phyloP scores from a whole-genome alignment of 345 rosid species.

The Aethionema arabicum region DNA sequence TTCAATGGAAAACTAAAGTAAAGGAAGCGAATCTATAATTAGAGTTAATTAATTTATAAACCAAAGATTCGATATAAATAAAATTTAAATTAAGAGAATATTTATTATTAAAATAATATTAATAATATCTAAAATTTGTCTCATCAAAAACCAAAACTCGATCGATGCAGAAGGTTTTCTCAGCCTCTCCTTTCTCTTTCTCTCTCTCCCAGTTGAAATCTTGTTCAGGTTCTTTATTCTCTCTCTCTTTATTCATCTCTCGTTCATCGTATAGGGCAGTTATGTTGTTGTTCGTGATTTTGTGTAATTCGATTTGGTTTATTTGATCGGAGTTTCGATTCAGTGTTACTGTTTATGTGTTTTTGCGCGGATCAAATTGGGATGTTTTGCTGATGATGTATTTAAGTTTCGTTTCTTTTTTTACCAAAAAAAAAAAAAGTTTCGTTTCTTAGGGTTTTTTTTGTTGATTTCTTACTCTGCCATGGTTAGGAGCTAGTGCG shows the following conservation, averaged over 20 bases:
- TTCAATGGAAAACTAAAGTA: background rate
- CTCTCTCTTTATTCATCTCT: background rate
- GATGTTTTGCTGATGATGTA: slow-evolving; percentile 1
- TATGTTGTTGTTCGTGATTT: slow-evolving; percentile 2
- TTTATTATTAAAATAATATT: slow-evolving; percentile 1
- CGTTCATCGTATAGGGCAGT: background rate
- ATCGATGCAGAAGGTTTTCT: slow-evolving; percentile 30
- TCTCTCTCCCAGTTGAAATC: slow-evolving; percentile 24
- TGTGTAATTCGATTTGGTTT: slow-evolving; percentile 9
- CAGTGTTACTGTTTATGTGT: slow-evolving; percentile 1
- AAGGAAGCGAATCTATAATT: slow-evolving; percentile 22
- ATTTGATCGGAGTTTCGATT: slow-evolving; percentile 18
- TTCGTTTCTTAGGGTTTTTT: slow-evolving; percentile 3
- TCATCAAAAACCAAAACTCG: slow-evolving; percentile 28
- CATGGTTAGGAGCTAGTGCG: slow-evolving; percentile 2
- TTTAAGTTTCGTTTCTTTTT: background rate
- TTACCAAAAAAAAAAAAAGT: too few species aligned
- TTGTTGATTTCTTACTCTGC: slow-evolving; percentile 11
- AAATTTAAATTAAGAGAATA: slow-evolving; percentile 11
- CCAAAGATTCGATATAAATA: slow-evolving; percentile 22
- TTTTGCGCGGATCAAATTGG: slow-evolving; percentile 7
- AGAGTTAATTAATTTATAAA: slow-evolving; percentile 23
- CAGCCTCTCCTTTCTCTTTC: slow-evolving; percentile 34
- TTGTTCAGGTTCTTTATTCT: slow-evolving; percentile 24
- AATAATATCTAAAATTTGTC: background rate